Conservation (phyloP, 2,329 filamentous ascomycete genomes). For the Leptosphaerulina australis region DNA sequence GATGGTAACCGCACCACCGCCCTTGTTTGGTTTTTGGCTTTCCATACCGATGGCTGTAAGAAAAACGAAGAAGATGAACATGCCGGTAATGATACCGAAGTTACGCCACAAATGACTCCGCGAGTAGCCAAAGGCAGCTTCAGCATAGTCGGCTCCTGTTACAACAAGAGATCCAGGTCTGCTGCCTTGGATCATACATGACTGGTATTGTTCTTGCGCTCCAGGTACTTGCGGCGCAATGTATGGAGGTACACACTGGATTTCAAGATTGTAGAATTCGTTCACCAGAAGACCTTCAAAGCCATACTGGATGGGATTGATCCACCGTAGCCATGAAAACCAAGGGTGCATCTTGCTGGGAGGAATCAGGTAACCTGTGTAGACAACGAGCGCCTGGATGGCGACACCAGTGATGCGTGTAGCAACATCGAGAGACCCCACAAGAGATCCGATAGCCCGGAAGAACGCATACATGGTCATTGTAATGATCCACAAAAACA, state of each 20-base stretch:
- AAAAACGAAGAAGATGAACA: slow-evolving; percentile 57
- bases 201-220: slow-evolving; percentile 59
- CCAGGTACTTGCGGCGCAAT: slow-evolving; percentile 61
- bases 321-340: slow-evolving; percentile 51
- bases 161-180: slow-evolving; percentile 60
- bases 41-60: slow-evolving; percentile 54
- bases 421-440: slow-evolving; percentile 46
- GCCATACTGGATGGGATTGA: slow-evolving; percentile 68
- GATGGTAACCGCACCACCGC: slow-evolving; percentile 64
- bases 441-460: slow-evolving; percentile 45
- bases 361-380: slow-evolving; percentile 50
- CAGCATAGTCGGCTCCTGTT: slow-evolving; percentile 62
- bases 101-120: slow-evolving; percentile 67
- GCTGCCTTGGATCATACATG: slow-evolving; percentile 65
- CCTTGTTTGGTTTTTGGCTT: slow-evolving; percentile 63
- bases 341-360: slow-evolving; percentile 50
- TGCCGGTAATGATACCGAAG: slow-evolving; percentile 59
- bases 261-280: slow-evolving; percentile 67
- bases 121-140: slow-evolving; percentile 60
- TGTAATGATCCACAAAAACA: slow-evolving; percentile 66
- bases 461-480: slow-evolving; percentile 54
- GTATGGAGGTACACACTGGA: slow-evolving; percentile 61
- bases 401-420: slow-evolving; percentile 50
- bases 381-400: slow-evolving; percentile 50
- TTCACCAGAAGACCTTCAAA: slow-evolving; percentile 73